Percentiles rank a stretch among this genome's conserved stretches.
Evolutionary conservation across 352 stramenopile genomes (phyloP).

Genomic region (Phytophthora pseudosyringae): DNA sequence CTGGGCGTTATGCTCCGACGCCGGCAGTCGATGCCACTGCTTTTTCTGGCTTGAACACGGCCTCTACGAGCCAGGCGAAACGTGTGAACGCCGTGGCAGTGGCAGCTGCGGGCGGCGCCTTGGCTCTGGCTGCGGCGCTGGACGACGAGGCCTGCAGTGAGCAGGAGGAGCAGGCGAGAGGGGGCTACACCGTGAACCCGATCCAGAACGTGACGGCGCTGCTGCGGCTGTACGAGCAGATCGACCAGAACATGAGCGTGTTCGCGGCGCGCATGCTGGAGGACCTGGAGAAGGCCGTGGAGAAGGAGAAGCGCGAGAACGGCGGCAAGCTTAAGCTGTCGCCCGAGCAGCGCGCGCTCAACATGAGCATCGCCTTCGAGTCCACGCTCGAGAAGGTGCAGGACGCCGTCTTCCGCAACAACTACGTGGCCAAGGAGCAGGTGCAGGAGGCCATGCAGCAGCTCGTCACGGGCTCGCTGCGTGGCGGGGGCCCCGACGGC

Average conservation of each 20-base stretch:
- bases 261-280: conserved; percentile 75
- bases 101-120: conserved; percentile 13
- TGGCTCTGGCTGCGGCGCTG: conserved; percentile 18
- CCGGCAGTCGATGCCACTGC: neutral
- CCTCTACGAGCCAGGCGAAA: conserved; percentile 5
- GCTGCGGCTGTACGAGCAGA: conserved; percentile 81
- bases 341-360: conserved; percentile 72
- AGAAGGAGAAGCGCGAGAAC: conserved; percentile 55
- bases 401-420: conserved; percentile 85
- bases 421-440: conserved; percentile 83
- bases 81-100: conserved; percentile 3
- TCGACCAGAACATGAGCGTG: conserved; percentile 87
- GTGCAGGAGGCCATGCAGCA: conserved; percentile 75
- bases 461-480: conserved; percentile 62
- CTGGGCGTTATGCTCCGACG: neutral
- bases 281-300: conserved; percentile 60
- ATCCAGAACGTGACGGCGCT: conserved; percentile 77
- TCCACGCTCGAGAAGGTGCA: conserved; percentile 82
- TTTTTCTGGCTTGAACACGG: conserved; percentile 18
- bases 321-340: conserved; percentile 54
- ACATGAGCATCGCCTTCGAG: conserved; percentile 88
- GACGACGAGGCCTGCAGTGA: conserved; percentile 33
- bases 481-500: conserved; percentile 50
- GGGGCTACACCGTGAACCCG: conserved; percentile 60
- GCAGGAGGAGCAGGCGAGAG: conserved; percentile 12